Evolutionary conservation across 768 basidiomycete species (phyloP).

Genomic region (Naganishia friedmannii): DNA sequence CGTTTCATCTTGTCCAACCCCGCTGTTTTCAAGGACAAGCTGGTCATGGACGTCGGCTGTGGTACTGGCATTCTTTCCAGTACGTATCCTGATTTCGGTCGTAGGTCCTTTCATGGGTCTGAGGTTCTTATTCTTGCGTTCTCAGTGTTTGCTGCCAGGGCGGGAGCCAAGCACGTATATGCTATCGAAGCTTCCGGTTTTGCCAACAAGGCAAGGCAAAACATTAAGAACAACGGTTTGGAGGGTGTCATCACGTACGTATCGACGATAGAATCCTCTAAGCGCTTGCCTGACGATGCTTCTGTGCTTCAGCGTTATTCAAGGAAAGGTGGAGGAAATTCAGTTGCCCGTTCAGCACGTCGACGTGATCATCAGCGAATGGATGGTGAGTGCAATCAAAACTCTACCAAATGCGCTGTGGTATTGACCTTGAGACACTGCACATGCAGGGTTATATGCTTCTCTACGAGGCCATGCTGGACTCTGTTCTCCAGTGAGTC

Average conservation of each 20-base stretch:
- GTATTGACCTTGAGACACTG: background rate
- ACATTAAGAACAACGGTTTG: constrained; percentile 70
- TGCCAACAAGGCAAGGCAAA: constrained; percentile 70
- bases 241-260: constrained; percentile 66
- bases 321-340: constrained; percentile 87
- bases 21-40: constrained; percentile 71
- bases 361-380: constrained; percentile 93
- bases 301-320: constrained; percentile 62
- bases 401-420: background rate
- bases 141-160: constrained; percentile 73
- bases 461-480: constrained; percentile 95
- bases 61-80: constrained; percentile 78
- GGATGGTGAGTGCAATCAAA: constrained; percentile 68
- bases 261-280: background rate
- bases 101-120: background rate
- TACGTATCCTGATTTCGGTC: constrained; percentile 30
- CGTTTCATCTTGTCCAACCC: constrained; percentile 84
- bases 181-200: constrained; percentile 88
- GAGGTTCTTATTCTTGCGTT: background rate
- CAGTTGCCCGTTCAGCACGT: constrained; percentile 72
- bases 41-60: constrained; percentile 93
- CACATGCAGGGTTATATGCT: constrained; percentile 53
- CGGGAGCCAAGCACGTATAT: constrained; percentile 84
- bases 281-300: background rate
- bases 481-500: constrained; percentile 70